These are phyloP conservation scores for Daldinia bambusicola DNA, from an alignment of 495 filamentous ascomycete genomes.

Conservation along the genomic window DNA sequence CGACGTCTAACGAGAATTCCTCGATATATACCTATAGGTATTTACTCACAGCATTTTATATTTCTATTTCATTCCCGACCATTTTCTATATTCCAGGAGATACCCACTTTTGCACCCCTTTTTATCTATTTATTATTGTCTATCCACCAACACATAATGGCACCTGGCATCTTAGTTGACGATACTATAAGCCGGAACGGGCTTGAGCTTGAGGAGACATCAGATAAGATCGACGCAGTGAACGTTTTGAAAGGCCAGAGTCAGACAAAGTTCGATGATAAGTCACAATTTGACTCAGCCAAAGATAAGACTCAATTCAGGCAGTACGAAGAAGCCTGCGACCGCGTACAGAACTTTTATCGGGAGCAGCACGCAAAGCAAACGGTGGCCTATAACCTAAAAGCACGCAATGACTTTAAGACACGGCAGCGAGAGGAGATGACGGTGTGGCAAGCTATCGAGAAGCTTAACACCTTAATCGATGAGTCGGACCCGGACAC, in stretches of 20 bases:
- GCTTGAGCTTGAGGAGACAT: constrained; percentile 78
- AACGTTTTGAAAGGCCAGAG: constrained; percentile 73
- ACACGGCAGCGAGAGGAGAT: constrained; percentile 72
- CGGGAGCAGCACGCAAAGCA: constrained; percentile 85
- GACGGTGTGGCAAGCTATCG: constrained; percentile 89
- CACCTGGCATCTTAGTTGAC: constrained; percentile 43
- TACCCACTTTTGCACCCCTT: constrained; percentile 20
- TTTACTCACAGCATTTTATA: background rate
- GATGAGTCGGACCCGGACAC: constrained; percentile 93
- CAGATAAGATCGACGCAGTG: constrained; percentile 82
- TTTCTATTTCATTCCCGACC: background rate
- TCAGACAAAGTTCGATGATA: constrained; percentile 61
- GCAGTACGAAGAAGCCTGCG: constrained; percentile 80
- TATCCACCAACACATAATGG: constrained; percentile 37
- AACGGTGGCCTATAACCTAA: constrained; percentile 84
- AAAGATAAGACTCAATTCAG: constrained; percentile 87
- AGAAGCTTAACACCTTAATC: constrained; percentile 87
- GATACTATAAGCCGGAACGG: constrained; percentile 64
- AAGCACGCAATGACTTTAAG: constrained; percentile 75
- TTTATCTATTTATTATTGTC: background rate
- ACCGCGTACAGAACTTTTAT: constrained; percentile 85
- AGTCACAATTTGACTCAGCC: constrained; percentile 73
- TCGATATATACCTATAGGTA: background rate
- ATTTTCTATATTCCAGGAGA: constrained; percentile 3
- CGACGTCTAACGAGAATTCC: background rate